phyloP scores from a whole-genome alignment of 306 rosid genomes.

The Abrus precatorius region DNA sequence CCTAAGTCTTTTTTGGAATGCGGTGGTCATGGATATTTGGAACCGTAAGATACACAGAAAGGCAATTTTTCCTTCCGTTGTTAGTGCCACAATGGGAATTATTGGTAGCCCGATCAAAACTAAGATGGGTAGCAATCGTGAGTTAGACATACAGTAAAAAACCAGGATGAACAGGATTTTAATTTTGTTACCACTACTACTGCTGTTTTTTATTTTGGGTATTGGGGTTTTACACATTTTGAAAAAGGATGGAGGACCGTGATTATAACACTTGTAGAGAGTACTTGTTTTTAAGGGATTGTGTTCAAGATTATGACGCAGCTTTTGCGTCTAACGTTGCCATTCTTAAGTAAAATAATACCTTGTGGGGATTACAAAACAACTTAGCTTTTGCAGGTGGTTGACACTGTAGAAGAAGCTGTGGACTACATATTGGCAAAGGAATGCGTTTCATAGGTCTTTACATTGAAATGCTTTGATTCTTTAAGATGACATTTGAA shows the following conservation, averaged over 20 bases:
- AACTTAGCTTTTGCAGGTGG: slow-evolving; percentile 66
- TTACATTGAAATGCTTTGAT: slow-evolving; percentile 37
- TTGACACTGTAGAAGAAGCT: slow-evolving; percentile 77
- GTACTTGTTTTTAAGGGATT: slow-evolving; percentile 8
- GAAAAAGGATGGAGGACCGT: slow-evolving; percentile 2
- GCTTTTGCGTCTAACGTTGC: not conserved
- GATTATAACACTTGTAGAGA: not conserved
- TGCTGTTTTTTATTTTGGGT: not conserved
- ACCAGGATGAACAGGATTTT: not conserved
- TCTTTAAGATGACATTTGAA: slow-evolving; percentile 7
- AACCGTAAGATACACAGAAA: slow-evolving; percentile 10
- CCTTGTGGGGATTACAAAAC: slow-evolving; percentile 6
- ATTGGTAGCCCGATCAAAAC: slow-evolving; percentile 18
- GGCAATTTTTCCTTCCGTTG: not conserved
- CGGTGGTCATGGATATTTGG: slow-evolving; percentile 10
- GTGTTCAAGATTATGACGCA: slow-evolving; percentile 1
- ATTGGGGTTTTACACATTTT: not conserved
- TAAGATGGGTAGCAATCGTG: not conserved
- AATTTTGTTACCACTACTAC: not conserved
- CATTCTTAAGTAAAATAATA: slow-evolving; percentile 30
- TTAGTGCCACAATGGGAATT: slow-evolving; percentile 12
- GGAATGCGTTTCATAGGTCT: slow-evolving; percentile 52
- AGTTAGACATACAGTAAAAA: slow-evolving; percentile 20
- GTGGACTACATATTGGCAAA: slow-evolving; percentile 66
- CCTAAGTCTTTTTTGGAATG: slow-evolving; percentile 10